Conservation (phyloP, 805 yeast species). For the Candida pini region DNA sequence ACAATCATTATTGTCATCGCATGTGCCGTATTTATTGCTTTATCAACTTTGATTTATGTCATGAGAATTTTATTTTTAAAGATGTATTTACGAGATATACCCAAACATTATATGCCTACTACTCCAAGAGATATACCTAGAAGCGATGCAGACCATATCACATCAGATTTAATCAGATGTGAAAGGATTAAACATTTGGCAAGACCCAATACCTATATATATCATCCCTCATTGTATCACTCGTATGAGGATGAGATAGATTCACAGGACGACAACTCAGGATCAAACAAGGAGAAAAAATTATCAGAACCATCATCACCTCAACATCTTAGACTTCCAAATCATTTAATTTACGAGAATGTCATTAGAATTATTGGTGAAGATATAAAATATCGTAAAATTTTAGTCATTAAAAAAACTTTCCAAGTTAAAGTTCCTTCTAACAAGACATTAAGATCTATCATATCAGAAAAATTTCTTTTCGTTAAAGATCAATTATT, state of each 20-base stretch:
- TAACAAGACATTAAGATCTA: constrained; percentile 18
- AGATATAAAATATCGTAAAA: constrained; percentile 42
- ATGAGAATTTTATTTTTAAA: constrained; percentile 55
- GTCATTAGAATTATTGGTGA: constrained; percentile 56
- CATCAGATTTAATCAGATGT: constrained; percentile 37
- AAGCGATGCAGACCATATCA: constrained; percentile 35
- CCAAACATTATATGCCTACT: constrained; percentile 69
- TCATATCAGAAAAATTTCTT: constrained; percentile 26
- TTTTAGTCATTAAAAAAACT: constrained; percentile 14
- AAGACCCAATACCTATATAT: constrained; percentile 36
- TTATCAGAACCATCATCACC: not conserved
- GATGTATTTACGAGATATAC: constrained; percentile 66
- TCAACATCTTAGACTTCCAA: constrained; percentile 14
- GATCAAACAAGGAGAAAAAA: not conserved
- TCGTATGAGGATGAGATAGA: constrained; percentile 4
- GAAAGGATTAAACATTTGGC: constrained; percentile 34
- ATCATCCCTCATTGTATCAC: constrained; percentile 46
- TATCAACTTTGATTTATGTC: constrained; percentile 46
- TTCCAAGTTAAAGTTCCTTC: constrained; percentile 16
- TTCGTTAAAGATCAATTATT: constrained; percentile 5
- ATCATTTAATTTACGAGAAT: constrained; percentile 41
- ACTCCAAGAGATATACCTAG: constrained; percentile 54
- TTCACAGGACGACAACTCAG: constrained; percentile 2
- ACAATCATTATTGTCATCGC: constrained; percentile 76
- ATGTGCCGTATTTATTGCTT: constrained; percentile 52